Base-by-base conservation (phyloP, 2,329 filamentous ascomycete genomes). In the Talaromyces sp. region DNA sequence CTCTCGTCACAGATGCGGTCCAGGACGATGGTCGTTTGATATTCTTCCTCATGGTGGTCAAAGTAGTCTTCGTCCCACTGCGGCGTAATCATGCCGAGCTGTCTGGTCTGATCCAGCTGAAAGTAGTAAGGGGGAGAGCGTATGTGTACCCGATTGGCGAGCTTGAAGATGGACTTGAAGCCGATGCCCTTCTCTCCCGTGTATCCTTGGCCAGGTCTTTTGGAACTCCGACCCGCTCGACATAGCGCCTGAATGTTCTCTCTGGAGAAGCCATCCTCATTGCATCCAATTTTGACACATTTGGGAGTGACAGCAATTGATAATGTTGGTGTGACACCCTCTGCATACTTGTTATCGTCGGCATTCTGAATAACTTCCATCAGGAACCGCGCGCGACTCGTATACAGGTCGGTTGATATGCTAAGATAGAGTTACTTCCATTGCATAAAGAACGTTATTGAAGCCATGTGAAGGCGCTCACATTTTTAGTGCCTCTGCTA, bases 91-190 rank as follows among this genome's bases (percentile, higher is more conserved):
- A 65, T 65, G 36, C 61, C 61, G 29, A 63, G 61, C 38, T 63
- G 49, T 58, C 61, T 63, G 19, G 36, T 58, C 61, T 63, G 61
- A 58, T 63, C 61, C 61, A 63, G 51, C 51, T 63, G 38, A 58
- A 63, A 63, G 61, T 63, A 63, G 51, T 63, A 63, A 63, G 61
- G 61, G 29, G 49, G 53, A 63, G 63, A 65, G 54, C 56, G 63
- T 65, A 65, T 65, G 63, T 65, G 63, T 51, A 40, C 63, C 34
- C 45, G 54, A 31, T 60, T 59, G 31, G 72, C 71, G 17, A 72
- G 63, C 34, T 70, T 71, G 65, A 75, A 75, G 27, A 75, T 70
- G 10, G 73, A 72, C 65, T 75, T 75, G 68, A 75, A 75, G 25
- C 73, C 72, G 64, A 75, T 70, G 8, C 72, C 72, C 51, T 73